Conservation (phyloP, 2,329 filamentous ascomycete species). For the Epichloe festucae region DNA sequence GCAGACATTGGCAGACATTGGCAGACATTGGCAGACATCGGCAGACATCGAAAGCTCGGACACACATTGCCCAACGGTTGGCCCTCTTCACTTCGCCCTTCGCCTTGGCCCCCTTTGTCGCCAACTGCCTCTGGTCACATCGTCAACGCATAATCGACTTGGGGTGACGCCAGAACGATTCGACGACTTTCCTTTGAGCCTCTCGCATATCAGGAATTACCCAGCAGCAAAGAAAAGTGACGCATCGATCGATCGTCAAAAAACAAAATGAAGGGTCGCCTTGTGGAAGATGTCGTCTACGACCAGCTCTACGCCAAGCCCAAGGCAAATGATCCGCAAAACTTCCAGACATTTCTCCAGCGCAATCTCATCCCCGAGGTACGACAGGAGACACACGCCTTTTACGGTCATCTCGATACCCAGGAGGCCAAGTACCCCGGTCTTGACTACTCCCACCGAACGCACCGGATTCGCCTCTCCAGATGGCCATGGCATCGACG, state of each 20-base stretch:
- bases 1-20: too few relatives aligned
- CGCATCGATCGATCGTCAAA: conserved; percentile 11
- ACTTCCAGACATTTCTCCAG: conserved; percentile 57
- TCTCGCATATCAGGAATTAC: not conserved
- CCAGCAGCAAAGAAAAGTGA: not conserved
- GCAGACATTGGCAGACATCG: too few relatives aligned
- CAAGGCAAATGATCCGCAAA: conserved; percentile 53
- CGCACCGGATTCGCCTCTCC: conserved; percentile 64
- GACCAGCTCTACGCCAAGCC: conserved; percentile 59
- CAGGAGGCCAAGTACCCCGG: conserved; percentile 72
- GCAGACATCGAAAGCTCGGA: not conserved
- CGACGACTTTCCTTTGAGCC: too few relatives aligned
- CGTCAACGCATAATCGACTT: not conserved
- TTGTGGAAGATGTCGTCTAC: conserved; percentile 62
- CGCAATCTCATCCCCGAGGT: conserved; percentile 64
- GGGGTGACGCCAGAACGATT: too few relatives aligned
- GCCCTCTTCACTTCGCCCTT: not conserved
- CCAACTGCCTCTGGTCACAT: not conserved
- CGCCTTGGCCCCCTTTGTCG: not conserved
- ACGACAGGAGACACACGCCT: conserved; percentile 63
- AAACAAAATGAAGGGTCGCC: conserved; percentile 62
- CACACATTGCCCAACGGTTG: not conserved
- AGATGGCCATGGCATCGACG: conserved; percentile 66
- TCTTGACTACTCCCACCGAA: conserved; percentile 61
- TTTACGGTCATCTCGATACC: conserved; percentile 65